Evolutionary conservation across 257 asterid species (phyloP), one percentile per base, ranked within the genome.

Genomic region (Lithospermum erythrorhizon): DNA sequence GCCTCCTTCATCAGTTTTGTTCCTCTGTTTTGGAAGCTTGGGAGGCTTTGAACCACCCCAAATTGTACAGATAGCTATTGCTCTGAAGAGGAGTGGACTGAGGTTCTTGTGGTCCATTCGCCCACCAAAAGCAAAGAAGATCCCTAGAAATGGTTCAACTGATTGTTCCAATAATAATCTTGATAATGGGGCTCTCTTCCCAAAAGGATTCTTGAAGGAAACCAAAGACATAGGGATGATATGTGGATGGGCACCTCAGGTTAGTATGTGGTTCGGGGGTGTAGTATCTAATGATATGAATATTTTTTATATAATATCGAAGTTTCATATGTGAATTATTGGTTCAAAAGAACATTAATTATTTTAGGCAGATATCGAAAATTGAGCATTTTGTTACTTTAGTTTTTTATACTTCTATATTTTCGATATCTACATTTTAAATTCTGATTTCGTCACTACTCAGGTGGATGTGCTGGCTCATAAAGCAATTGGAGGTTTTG

Each of bases 91-190:
- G 24, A 2, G 66, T 27, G 72, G 66, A 5, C 13, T 60, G 32
- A 64, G 66, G 30, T 67, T 67, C 64, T 25, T 67, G 52, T 67
- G 72, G 72, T 63, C 72, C 23, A 54, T 67, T 10, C 57, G 72
- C 2, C 61, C 61, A 27, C 66, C 65, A 23, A 63, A 57, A 21
- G 60, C 19, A 23, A 61, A 61, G 29, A 41, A 21, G 5, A 23
- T 21, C n/a, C 22, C 30, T 21, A 61, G 25, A 23, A 23, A 32
- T 8, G 9, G 3, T 8, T 32, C 41, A 7, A 32, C 3, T 32
- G 41, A 32, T 32, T 32, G 41, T 32, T 7, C 22, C 29, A 58
- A 54, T 21, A 61, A 54, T 54, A 1, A 18, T 18, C 18, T 45
- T 18, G 55, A 61, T 21, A 18, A 53, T 6, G 72, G 48, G 11